A percentile compares a stretch with the other conserved stretches of the same genome.
Conservation (phyloP, 352 stramenopile species). For the Globisporangium nagaii region DNA sequence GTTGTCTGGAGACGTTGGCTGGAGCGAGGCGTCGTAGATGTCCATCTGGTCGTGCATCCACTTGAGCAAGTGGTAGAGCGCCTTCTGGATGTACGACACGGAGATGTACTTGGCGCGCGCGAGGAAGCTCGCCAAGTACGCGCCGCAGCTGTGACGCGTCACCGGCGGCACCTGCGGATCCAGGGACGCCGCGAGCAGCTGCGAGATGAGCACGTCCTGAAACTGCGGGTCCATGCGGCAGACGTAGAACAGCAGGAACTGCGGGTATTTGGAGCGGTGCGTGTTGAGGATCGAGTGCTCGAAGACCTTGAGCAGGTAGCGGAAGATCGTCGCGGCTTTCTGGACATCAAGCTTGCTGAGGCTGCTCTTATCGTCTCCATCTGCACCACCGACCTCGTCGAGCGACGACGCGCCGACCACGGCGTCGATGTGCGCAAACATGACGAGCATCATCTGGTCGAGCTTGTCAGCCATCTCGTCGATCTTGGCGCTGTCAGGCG, state of each 20-base stretch:
- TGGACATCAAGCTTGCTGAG: slow-evolving; percentile 14
- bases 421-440: slow-evolving; percentile 82
- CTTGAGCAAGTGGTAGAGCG: slow-evolving; percentile 89
- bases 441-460: slow-evolving; percentile 84
- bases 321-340: slow-evolving; percentile 61
- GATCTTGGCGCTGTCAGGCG: slow-evolving; percentile 36
- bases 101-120: slow-evolving; percentile 92
- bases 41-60: slow-evolving; percentile 95
- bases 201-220: slow-evolving; percentile 80
- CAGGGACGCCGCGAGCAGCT: slow-evolving; percentile 66
- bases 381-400: slow-evolving; percentile 1
- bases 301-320: slow-evolving; percentile 79
- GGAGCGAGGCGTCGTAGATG: slow-evolving; percentile 55
- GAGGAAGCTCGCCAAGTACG: slow-evolving; percentile 96
- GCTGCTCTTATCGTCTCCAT: too few species aligned
- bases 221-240: slow-evolving; percentile 73
- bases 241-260: slow-evolving; percentile 90
- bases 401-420: slow-evolving; percentile 5
- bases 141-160: slow-evolving; percentile 90
- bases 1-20: slow-evolving; percentile 9
- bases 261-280: slow-evolving; percentile 91
- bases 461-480: slow-evolving; percentile 87
- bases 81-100: slow-evolving; percentile 90
- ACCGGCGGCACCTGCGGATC: slow-evolving; percentile 82
- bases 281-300: slow-evolving; percentile 85